Base-by-base conservation (phyloP, 768 basidiomycete genomes). In the Naganishia kalamii region DNA sequence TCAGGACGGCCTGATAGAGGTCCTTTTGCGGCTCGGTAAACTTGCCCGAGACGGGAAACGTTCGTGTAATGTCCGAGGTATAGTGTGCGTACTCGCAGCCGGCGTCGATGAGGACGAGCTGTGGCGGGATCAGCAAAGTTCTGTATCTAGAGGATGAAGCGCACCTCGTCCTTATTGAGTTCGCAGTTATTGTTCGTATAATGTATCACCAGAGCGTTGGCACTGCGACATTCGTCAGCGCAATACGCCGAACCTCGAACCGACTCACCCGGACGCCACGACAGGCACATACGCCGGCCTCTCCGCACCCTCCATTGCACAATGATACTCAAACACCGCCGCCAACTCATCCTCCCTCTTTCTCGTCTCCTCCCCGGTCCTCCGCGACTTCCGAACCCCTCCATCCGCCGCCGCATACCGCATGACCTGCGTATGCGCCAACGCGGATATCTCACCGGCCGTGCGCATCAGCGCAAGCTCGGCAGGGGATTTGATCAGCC, bases 221-320 rank as follows among this genome's bases (percentile, higher is more conserved):
- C 82, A 30, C 91, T 93, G 65, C 2, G 41, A 23, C 7, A 37
- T 70, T 43, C 64, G 52, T 21, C 17, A 30, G 13, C 35, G n/a
- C 17, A 6, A 4, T 25, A 23, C 35, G 15, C 19, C 23, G 8
- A 11, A n/a, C 19, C 4, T n/a, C 4, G 21, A 30, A 4, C 2
- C 19, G 27, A 69, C 65, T 67, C 77, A 89, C 89, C 96, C 96
- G 1, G 91, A 92, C 5, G 91, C 94, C 35, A 97, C 90, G 5
- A 99, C 96, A 13, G 96, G 96, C 1, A 99, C 93, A 74, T 99
- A 99, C n/a, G 96, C 93, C 51, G 86, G 84, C 43, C 93, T 84
- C 72, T 91, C 87, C 13, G 90, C 83, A 23, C 96, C 96, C 17
- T 81, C 80, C 46, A 90, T 81, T 3, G 85, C 83, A 72, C 92